Conservation (phyloP, 257 asterid genomes). For the Mitragyna speciosa region DNA sequence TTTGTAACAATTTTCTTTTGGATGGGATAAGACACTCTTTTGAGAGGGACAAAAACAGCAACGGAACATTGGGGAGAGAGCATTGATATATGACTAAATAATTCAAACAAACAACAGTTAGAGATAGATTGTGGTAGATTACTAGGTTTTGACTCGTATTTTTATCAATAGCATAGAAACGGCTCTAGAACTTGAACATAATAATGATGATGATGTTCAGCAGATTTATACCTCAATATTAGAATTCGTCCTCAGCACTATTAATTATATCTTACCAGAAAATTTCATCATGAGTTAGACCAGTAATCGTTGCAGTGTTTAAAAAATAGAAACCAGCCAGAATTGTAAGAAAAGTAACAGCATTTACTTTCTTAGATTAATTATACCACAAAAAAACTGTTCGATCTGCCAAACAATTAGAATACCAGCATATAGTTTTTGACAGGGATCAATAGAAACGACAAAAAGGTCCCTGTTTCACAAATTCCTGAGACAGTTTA, state of each 20-base stretch:
- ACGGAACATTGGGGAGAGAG: not conserved
- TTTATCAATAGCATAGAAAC: not conserved
- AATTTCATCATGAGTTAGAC: not conserved
- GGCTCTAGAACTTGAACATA: not conserved
- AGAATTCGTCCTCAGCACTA: not conserved
- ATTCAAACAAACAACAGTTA: not conserved
- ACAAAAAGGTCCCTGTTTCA: not conserved
- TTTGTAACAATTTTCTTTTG: not conserved
- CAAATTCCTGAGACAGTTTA: slow-evolving; percentile 5
- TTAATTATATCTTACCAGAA: not conserved
- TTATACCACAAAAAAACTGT: not conserved
- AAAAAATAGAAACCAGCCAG: not conserved
- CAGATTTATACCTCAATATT: not conserved
- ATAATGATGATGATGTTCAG: not conserved
- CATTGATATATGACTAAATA: not conserved
- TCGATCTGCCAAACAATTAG: not conserved
- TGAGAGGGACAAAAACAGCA: not conserved
- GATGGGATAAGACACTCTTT: not conserved
- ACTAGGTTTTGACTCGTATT: not conserved
- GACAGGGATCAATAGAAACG: not conserved
- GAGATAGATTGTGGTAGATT: not conserved
- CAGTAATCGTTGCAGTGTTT: not conserved
- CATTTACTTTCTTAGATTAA: not conserved
- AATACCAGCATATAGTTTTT: not conserved
- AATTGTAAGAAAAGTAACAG: not conserved